These are phyloP conservation scores for Otatea glauca DNA, from an alignment of 176 grass and related monocot genomes.

Conservation along the genomic window DNA sequence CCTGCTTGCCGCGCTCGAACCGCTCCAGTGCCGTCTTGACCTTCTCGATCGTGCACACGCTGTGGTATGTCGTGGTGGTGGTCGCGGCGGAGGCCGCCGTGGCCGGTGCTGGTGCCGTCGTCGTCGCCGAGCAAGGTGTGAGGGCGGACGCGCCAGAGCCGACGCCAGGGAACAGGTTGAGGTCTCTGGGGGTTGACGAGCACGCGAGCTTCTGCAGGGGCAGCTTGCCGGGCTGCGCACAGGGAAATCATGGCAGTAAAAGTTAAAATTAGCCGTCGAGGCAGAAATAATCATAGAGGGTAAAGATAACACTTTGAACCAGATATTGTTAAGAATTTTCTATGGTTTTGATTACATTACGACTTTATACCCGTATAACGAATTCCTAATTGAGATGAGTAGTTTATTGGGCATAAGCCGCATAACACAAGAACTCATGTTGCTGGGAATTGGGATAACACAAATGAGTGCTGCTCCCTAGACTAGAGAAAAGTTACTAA, in stretches of 20 bases:
- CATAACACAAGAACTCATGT: background rate
- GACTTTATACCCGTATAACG: background rate
- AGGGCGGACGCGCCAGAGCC: background rate
- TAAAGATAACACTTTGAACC: slow-evolving; percentile 6
- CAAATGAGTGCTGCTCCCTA: background rate
- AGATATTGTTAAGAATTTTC: background rate
- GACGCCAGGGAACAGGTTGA: slow-evolving; percentile 59
- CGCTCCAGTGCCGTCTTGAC: slow-evolving; percentile 77
- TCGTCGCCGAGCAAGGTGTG: background rate
- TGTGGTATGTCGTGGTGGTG: slow-evolving; percentile 57
- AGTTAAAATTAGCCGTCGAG: background rate
- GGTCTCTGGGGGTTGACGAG: slow-evolving; percentile 32
- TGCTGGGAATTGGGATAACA: background rate
- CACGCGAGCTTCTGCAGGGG: slow-evolving; percentile 48
- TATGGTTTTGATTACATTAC: background rate
- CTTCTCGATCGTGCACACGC: slow-evolving; percentile 94
- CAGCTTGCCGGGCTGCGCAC: slow-evolving; percentile 59
- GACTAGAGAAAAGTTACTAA: background rate
- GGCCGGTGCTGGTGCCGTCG: background rate
- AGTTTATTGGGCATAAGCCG: background rate
- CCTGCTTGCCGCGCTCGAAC: slow-evolving; percentile 68
- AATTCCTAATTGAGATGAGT: background rate
- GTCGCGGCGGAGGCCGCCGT: slow-evolving; percentile 1
- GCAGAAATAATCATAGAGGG: too few relatives aligned
- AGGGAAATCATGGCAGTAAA: background rate